Percentiles rank a stretch among this genome's conserved stretches.
Evolutionary conservation across 306 rosid genomes (phyloP).

Genomic region (Spatholobus suberectus): DNA sequence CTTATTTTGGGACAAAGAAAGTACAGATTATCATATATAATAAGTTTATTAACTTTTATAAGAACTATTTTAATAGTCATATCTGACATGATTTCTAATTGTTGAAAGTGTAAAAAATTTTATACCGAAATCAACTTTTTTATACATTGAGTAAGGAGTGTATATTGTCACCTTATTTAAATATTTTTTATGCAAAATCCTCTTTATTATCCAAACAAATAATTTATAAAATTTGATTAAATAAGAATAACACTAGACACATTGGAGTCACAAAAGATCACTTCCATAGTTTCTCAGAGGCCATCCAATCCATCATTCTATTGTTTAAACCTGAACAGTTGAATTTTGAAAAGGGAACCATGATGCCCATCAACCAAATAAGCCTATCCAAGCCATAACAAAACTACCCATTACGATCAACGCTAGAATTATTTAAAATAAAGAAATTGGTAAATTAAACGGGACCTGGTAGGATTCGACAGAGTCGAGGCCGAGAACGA

Average conservation of each 20-base stretch:
- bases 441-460: neutral
- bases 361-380: conserved; percentile 11
- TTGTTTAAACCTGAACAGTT: neutral
- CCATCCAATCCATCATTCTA: neutral
- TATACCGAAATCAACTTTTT: neutral
- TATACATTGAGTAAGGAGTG: neutral
- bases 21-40: neutral
- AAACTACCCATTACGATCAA: conserved; percentile 8
- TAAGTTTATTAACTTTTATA: neutral
- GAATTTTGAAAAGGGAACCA: neutral
- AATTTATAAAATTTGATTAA: neutral
- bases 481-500: conserved; percentile 94
- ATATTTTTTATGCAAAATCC: neutral
- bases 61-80: too few species aligned
- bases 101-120: too few species aligned
- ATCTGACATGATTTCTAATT: too few species aligned
- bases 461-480: conserved; percentile 82
- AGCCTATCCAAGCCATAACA: conserved; percentile 22
- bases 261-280: neutral
- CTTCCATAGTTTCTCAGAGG: neutral
- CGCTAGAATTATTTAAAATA: conserved; percentile 5
- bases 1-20: too few species aligned
- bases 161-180: neutral
- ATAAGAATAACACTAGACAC: neutral
- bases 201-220: neutral